Evolutionary conservation across 306 rosid genomes (phyloP).

Genomic region (Cyclanthera cordifolia): DNA sequence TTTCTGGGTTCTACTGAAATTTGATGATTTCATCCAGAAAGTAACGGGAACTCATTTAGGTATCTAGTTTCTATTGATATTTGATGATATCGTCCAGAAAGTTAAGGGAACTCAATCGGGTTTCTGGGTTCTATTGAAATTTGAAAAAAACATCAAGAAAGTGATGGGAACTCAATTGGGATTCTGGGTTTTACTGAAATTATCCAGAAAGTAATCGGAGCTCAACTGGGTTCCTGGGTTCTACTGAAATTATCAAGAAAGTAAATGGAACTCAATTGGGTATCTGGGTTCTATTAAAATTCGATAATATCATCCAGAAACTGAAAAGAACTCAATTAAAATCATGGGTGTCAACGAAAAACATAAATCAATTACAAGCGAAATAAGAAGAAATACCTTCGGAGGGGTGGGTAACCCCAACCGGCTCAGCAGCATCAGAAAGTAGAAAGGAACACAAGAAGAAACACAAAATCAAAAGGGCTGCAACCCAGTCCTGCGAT

Average conservation of each 20-base stretch:
- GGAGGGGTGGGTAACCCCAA: conserved; percentile 25
- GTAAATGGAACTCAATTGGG: too few relatives aligned
- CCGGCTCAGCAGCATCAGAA: conserved; percentile 23
- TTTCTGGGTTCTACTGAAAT: not conserved
- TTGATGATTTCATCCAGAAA: too few relatives aligned
- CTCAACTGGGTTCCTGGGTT: not conserved
- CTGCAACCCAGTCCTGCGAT: conserved; percentile 30
- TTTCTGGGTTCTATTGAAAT: too few relatives aligned
- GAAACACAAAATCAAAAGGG: conserved; percentile 32
- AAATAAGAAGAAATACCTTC: conserved; percentile 45
- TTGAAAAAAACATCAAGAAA: too few relatives aligned
- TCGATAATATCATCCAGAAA: not conserved
- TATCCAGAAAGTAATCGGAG: too few relatives aligned
- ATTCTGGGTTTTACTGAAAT: too few relatives aligned
- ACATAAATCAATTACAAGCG: conserved; percentile 8
- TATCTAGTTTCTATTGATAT: too few relatives aligned
- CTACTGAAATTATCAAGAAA: not conserved
- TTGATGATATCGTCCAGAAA: too few relatives aligned
- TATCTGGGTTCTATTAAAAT: not conserved
- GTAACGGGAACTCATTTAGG: too few relatives aligned
- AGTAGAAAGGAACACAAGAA: conserved; percentile 35
- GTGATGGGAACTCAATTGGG: too few relatives aligned
- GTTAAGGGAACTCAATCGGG: too few relatives aligned
- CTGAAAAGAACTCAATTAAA: not conserved
- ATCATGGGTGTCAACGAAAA: not conserved